Evolutionary conservation across 228 moss, liverwort and hornwort genomes (phyloP).

Genomic region (Sphagnum fallax): DNA sequence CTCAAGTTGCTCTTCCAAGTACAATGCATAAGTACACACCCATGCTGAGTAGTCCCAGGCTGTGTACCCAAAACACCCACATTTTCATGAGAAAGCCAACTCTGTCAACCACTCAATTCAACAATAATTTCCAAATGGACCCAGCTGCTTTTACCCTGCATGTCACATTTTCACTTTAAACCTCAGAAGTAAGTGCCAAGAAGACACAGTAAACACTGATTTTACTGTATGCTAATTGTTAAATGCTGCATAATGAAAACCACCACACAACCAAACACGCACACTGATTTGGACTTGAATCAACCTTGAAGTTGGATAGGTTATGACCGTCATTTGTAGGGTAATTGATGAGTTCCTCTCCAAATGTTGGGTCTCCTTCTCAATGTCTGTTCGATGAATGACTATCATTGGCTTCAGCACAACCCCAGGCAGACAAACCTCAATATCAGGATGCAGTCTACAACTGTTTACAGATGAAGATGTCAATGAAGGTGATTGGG

Average conservation of each 20-base stretch:
- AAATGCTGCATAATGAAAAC: too few species aligned
- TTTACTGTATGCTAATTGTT: too few species aligned
- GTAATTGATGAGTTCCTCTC: slow-evolving; percentile 95
- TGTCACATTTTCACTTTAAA: too few species aligned
- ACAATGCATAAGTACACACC: slow-evolving; percentile 93
- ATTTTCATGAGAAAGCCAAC: too few species aligned
- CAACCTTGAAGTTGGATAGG: slow-evolving; percentile 92
- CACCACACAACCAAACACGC: too few species aligned
- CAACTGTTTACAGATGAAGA: neutral
- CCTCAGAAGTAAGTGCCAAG: too few species aligned
- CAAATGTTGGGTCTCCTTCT: slow-evolving; percentile 99
- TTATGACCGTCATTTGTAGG: slow-evolving; percentile 88
- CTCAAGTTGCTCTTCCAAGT: slow-evolving; percentile 91
- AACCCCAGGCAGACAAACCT: slow-evolving; percentile 21
- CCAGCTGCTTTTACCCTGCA: too few species aligned
- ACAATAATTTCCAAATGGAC: too few species aligned
- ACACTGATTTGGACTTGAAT: slow-evolving; percentile 96
- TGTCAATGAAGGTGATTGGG: neutral
- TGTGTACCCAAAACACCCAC: slow-evolving; percentile 11
- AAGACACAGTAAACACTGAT: too few species aligned
- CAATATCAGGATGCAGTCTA: neutral
- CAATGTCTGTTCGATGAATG: slow-evolving; percentile 78
- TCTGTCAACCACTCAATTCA: too few species aligned
- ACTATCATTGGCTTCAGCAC: slow-evolving; percentile 97
- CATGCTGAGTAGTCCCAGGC: slow-evolving; percentile 99